Evolutionary conservation across 257 asterid species (phyloP).

Genomic region (Gentiana dahurica): DNA sequence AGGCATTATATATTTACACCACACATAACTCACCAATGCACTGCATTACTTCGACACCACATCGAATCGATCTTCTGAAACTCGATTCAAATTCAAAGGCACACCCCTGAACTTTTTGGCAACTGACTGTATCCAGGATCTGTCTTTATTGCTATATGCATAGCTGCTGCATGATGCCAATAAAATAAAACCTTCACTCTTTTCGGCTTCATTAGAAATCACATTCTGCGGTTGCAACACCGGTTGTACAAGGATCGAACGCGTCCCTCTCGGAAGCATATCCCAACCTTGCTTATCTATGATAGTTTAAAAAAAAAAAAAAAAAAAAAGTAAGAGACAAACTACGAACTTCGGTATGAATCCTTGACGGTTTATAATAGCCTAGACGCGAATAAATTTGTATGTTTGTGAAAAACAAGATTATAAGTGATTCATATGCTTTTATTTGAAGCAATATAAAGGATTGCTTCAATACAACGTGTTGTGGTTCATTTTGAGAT

Average conservation of each 20-base stretch:
- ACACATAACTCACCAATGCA: background rate
- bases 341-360: background rate
- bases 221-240: conserved; percentile 18
- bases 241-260: conserved; percentile 71
- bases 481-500: too few relatives aligned
- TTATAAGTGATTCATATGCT: too few relatives aligned
- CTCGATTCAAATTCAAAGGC: too few relatives aligned
- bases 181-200: conserved; percentile 47
- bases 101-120: conserved; percentile 62
- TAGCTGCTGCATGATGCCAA: conserved; percentile 64
- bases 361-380: too few relatives aligned
- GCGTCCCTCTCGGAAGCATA: conserved; percentile 68
- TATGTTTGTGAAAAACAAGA: too few relatives aligned
- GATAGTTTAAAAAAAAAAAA: too few relatives aligned
- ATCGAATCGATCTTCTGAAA: too few relatives aligned
- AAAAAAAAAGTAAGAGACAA: background rate
- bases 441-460: too few relatives aligned
- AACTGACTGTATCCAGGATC: conserved; percentile 64
- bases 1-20: too few relatives aligned
- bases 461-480: too few relatives aligned
- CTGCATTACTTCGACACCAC: too few relatives aligned
- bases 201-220: conserved; percentile 21
- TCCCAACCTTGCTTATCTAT: conserved; percentile 44
- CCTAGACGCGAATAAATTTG: too few relatives aligned
- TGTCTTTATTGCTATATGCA: conserved; percentile 58